Percentiles rank a stretch among this genome's conserved stretches.
These are phyloP conservation scores for Musa troglodytarum DNA, from an alignment of 176 grass and related monocot species.

Conservation along the genomic window DNA sequence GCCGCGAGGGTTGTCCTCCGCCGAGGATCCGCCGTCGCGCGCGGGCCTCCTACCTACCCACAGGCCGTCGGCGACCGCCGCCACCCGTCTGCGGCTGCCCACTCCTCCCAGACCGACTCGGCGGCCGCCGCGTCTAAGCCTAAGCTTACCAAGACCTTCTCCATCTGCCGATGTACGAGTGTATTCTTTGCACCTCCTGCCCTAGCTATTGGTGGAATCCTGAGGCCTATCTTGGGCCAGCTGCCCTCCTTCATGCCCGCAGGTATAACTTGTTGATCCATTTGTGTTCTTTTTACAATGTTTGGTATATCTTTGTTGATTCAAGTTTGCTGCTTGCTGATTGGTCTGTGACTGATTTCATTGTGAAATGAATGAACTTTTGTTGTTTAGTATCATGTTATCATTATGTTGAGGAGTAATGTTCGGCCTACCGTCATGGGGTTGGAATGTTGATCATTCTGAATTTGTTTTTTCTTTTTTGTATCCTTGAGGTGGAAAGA, in stretches of 20 bases:
- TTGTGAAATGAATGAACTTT: not conserved
- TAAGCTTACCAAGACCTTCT: slow-evolving; percentile 62
- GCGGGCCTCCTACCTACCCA: slow-evolving; percentile 28
- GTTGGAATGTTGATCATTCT: not conserved
- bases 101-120: slow-evolving; percentile 50
- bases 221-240: slow-evolving; percentile 77
- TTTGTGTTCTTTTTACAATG: too few relatives aligned
- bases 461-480: not conserved
- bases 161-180: slow-evolving; percentile 79
- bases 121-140: not conserved
- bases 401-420: not conserved
- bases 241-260: slow-evolving; percentile 60
- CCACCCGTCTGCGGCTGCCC: slow-evolving; percentile 12
- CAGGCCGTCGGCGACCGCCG: not conserved
- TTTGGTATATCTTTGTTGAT: not conserved
- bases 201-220: slow-evolving; percentile 61
- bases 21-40: slow-evolving; percentile 35
- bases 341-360: not conserved
- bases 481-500: too few relatives aligned
- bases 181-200: slow-evolving; percentile 36
- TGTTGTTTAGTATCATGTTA: not conserved
- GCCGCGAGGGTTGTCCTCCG: slow-evolving; percentile 15
- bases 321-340: not conserved
- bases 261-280: too few relatives aligned
- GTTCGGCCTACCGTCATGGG: not conserved